Evolutionary conservation across 352 stramenopile species (phyloP).

Genomic region (Globisporangium emineosum): DNA sequence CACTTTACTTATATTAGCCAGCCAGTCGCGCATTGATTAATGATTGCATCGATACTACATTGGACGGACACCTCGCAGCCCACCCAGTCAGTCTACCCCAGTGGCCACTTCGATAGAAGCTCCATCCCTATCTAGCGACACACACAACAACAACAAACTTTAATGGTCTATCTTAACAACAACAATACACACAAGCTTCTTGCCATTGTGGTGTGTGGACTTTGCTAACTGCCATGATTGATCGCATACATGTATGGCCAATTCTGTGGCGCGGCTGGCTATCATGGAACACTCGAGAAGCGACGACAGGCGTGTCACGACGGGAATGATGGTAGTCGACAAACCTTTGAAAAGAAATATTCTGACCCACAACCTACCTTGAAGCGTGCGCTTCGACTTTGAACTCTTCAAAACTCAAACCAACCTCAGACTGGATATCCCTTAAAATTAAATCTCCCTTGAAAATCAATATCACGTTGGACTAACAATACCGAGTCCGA

Average conservation of each 20-base stretch:
- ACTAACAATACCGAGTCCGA: no score
- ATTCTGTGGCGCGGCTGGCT: not conserved
- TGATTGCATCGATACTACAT: not conserved
- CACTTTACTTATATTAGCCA: slow-evolving; percentile 6
- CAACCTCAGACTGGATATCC: not conserved
- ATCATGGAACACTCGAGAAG: slow-evolving; percentile 13
- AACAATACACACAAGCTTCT: not conserved
- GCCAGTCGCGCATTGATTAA: not conserved
- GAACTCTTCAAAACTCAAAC: not conserved
- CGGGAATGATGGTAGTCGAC: not conserved
- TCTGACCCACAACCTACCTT: not conserved
- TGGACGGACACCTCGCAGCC: not conserved
- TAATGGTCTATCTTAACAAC: not conserved
- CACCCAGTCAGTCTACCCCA: not conserved
- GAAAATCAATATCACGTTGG: not conserved
- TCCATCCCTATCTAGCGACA: not conserved
- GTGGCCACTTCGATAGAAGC: not conserved
- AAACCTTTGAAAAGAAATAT: not conserved
- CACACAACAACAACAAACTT: not conserved
- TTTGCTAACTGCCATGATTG: not conserved
- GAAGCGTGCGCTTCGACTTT: not conserved
- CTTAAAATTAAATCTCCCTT: not conserved
- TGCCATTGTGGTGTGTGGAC: not conserved
- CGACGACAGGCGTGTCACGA: not conserved
- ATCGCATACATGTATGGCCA: not conserved